phyloP scores from a whole-genome alignment of 352 stramenopile species.

The Phytophthora tentaculata region DNA sequence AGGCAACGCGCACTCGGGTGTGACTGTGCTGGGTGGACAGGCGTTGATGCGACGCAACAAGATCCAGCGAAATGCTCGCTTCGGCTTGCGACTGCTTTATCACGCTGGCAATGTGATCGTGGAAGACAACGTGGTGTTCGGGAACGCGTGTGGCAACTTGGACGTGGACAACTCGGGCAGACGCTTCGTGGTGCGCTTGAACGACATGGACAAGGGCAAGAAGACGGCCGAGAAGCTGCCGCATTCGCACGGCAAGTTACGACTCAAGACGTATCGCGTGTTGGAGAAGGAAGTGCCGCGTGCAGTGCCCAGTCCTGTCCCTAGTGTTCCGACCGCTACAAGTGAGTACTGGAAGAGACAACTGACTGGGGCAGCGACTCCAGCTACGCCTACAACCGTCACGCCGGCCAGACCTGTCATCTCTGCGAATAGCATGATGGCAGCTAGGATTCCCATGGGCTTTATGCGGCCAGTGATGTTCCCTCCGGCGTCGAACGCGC shows the following conservation, averaged over 20 bases:
- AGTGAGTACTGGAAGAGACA: slow-evolving; percentile 34
- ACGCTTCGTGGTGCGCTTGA: slow-evolving; percentile 80
- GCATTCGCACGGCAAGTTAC: slow-evolving; percentile 57
- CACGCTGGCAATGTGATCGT: slow-evolving; percentile 75
- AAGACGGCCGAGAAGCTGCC: slow-evolving; percentile 48
- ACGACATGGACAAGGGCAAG: slow-evolving; percentile 75
- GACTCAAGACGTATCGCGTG: slow-evolving; percentile 48
- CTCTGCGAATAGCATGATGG: slow-evolving; percentile 23
- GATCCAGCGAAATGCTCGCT: slow-evolving; percentile 69
- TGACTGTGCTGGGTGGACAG: slow-evolving; percentile 64
- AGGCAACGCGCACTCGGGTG: slow-evolving; percentile 60
- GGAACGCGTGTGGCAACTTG: slow-evolving; percentile 74
- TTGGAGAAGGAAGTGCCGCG: slow-evolving; percentile 35
- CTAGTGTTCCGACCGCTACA: slow-evolving; percentile 6
- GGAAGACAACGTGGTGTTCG: slow-evolving; percentile 72
- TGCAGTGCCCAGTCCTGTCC: not conserved
- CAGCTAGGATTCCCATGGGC: slow-evolving; percentile 30
- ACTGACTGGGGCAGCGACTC: not conserved
- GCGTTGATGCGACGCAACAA: slow-evolving; percentile 70
- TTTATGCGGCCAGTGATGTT: slow-evolving; percentile 39
- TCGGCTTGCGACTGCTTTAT: slow-evolving; percentile 76
- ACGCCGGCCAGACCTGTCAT: slow-evolving; percentile 11
- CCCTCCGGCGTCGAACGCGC: slow-evolving; percentile 22
- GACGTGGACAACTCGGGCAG: slow-evolving; percentile 79
- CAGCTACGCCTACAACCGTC: not conserved